Conservation (phyloP, 495 filamentous ascomycete species). For the Thermochaetoides thermophila region DNA sequence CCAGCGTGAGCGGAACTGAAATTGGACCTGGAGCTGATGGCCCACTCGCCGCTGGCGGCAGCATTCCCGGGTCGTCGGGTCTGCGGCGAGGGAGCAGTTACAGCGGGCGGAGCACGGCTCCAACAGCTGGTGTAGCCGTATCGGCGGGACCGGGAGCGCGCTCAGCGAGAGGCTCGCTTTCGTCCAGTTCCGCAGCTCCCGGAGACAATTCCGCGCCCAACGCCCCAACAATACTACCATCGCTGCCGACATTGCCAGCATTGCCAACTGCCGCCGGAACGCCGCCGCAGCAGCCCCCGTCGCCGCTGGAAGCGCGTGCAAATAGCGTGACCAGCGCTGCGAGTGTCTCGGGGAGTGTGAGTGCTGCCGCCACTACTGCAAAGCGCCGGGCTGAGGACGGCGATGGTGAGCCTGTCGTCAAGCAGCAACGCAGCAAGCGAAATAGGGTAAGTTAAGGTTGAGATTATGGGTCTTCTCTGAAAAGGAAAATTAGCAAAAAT, state of each 20-base stretch:
- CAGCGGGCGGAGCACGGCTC: too few species aligned
- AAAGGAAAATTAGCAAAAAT: too few species aligned
- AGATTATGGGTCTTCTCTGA: too few species aligned
- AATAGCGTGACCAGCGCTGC: slow-evolving; percentile 9
- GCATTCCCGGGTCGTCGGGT: too few species aligned
- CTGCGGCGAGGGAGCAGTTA: too few species aligned
- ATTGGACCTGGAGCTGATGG: too few species aligned
- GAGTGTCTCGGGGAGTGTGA: slow-evolving; percentile 1
- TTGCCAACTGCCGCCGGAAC: too few species aligned
- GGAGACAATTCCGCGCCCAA: slow-evolving; percentile 24
- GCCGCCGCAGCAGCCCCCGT: too few species aligned
- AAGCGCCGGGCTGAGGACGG: slow-evolving; percentile 28
- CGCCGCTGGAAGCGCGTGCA: slow-evolving; percentile 6
- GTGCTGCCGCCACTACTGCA: slow-evolving; percentile 2
- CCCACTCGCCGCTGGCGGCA: slow-evolving; percentile 9
- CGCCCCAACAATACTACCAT: slow-evolving; percentile 1
- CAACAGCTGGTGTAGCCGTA: too few species aligned
- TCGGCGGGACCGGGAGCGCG: too few species aligned
- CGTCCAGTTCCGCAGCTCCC: slow-evolving; percentile 20
- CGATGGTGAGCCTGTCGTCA: slow-evolving; percentile 19
- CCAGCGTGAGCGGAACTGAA: too few species aligned
- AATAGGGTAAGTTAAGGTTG: slow-evolving; percentile 33
- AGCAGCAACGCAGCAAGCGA: slow-evolving; percentile 45
- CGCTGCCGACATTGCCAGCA: not conserved
- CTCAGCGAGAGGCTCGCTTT: too few species aligned